These are phyloP conservation scores for Dimocarpus longan DNA, from an alignment of 345 rosid genomes.

Conservation along the genomic window DNA sequence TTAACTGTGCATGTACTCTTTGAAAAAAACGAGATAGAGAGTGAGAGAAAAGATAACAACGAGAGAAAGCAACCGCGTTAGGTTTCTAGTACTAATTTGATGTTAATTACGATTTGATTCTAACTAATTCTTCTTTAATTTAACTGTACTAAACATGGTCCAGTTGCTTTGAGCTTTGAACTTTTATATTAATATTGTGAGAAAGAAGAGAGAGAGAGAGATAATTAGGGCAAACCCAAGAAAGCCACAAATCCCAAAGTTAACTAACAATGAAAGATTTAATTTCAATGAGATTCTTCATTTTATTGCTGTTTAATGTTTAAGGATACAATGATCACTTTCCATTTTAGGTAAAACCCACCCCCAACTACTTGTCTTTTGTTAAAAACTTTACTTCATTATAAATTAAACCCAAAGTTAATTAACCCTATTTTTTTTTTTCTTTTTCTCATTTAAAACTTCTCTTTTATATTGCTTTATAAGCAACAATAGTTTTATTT, in stretches of 20 bases:
- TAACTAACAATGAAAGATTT: constrained; percentile 20
- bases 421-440: not conserved
- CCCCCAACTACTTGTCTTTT: not conserved
- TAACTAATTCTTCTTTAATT: not conserved
- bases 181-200: not conserved
- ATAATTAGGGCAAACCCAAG: constrained; percentile 10
- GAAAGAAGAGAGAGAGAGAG: not conserved
- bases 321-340: not conserved
- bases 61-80: constrained; percentile 2
- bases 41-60: too few species aligned
- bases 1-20: not conserved
- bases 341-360: constrained; percentile 10
- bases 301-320: not conserved
- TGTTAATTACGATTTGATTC: not conserved
- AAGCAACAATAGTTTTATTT: too few species aligned
- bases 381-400: not conserved
- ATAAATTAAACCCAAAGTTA: not conserved
- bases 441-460: too few species aligned
- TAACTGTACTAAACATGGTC: too few species aligned
- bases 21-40: not conserved
- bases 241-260: constrained; percentile 39
- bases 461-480: too few species aligned
- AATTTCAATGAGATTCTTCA: not conserved
- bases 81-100: not conserved
- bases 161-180: not conserved